phyloP scores from a whole-genome alignment of 805 yeast species.

The Barnettozyma pratensis region DNA sequence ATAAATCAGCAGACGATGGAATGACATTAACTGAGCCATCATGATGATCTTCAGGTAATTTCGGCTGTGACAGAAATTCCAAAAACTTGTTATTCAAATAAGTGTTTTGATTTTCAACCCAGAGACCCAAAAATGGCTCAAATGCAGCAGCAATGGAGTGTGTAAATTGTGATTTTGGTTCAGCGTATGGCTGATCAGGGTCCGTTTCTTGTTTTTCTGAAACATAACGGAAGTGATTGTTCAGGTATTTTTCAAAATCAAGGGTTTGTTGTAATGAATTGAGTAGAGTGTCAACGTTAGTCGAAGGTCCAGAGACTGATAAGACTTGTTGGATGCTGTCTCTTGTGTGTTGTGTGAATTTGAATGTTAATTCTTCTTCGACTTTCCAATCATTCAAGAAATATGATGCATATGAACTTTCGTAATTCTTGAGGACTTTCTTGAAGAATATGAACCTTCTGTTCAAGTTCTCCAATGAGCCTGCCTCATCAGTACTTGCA shows the following conservation, averaged over 20 bases:
- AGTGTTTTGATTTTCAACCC: constrained; percentile 84
- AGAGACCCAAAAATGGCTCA: constrained; percentile 77
- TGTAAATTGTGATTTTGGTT: constrained; percentile 26
- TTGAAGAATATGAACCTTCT: constrained; percentile 80
- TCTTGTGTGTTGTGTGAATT: constrained; percentile 65
- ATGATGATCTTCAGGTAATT: constrained; percentile 43
- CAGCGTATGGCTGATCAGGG: constrained; percentile 9
- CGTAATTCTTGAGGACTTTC: constrained; percentile 57
- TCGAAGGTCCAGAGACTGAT: constrained; percentile 33
- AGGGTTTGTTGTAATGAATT: constrained; percentile 68
- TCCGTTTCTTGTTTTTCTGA: constrained; percentile 11
- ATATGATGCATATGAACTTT: constrained; percentile 40
- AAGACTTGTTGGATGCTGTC: constrained; percentile 58
- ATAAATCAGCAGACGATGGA: constrained; percentile 83
- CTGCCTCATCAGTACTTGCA: constrained; percentile 83
- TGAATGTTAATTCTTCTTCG: constrained; percentile 49
- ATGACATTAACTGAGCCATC: constrained; percentile 61
- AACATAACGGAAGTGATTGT: constrained; percentile 51
- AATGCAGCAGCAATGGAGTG: constrained; percentile 58
- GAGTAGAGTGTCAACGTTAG: constrained; percentile 61
- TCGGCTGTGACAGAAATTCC: constrained; percentile 56
- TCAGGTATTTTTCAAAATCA: constrained; percentile 76
- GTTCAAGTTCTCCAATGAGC: constrained; percentile 80
- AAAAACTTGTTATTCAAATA: constrained; percentile 54
- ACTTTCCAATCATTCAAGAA: constrained; percentile 78